Evolutionary conservation across 2,329 filamentous ascomycete genomes (phyloP).

Genomic region (Claviceps maximensis): DNA sequence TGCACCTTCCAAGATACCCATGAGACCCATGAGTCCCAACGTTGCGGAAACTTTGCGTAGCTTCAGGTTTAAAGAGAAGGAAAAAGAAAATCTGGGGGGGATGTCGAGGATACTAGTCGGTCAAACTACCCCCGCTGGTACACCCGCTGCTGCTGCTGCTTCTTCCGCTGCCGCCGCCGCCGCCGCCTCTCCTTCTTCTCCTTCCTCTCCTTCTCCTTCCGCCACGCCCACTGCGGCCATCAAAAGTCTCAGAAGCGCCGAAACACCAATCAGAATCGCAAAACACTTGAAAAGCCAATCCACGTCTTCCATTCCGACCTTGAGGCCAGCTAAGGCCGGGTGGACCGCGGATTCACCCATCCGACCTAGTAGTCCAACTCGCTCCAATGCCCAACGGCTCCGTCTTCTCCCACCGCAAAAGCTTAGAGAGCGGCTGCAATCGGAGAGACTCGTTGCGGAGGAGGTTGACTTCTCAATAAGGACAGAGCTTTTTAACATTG

Average conservation of each 20-base stretch:
- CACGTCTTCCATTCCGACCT: slow-evolving; percentile 39
- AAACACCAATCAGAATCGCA: slow-evolving; percentile 15
- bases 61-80: slow-evolving; percentile 32
- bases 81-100: slow-evolving; percentile 22
- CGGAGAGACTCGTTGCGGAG: slow-evolving; percentile 62
- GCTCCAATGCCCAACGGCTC: slow-evolving; percentile 34
- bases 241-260: slow-evolving; percentile 7
- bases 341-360: slow-evolving; percentile 14
- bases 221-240: not conserved
- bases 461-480: slow-evolving; percentile 57
- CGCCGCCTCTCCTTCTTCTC: not conserved
- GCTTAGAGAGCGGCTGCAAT: slow-evolving; percentile 71
- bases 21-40: slow-evolving; percentile 11
- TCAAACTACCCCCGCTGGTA: not conserved
- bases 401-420: slow-evolving; percentile 61
- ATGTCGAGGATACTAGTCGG: not conserved
- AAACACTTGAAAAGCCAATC: slow-evolving; percentile 38
- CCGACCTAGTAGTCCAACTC: slow-evolving; percentile 16
- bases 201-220: not conserved
- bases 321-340: slow-evolving; percentile 26
- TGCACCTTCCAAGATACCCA: slow-evolving; percentile 38
- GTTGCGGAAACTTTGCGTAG: slow-evolving; percentile 24
- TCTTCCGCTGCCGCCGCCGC: not conserved
- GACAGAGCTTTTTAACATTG: slow-evolving; percentile 66
- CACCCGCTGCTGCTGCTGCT: not conserved